Base-by-base conservation (phyloP, 441 rosid genomes). In the Lepidium campestre region DNA sequence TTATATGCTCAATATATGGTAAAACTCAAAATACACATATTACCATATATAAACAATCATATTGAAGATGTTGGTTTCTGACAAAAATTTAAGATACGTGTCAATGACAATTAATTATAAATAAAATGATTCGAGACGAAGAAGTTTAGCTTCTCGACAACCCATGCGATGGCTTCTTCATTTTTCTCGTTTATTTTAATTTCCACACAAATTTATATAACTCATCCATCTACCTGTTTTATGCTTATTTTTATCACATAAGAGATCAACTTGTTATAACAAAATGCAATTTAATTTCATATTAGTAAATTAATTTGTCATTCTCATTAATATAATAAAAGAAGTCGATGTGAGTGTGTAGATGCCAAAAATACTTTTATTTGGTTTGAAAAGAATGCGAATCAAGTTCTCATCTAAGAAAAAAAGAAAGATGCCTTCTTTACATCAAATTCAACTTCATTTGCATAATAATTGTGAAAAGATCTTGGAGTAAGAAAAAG, bases 341-440 rank as follows among this genome's bases (percentile, higher is more conserved):
- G 3, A 18, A 19, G 7, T 27, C 14, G n/a, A 27, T 6, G 4
- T 48, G 23, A 13, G 20, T 45, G 46, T 35, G 7, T 62, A 32
- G 18, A 44, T 20, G 50, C 44, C 31, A 50, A 44, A 25, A 32
- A 41, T 70, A 60, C 62, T 29, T 29, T 61, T 42, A 20, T 61
- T 42, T 23, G 34, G 32, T 32, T 41, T 41, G 39, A 32, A 50
- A 17, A 69, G 46, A 69, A 60, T 32, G 13, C 10, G 73, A 60
- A 60, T 69, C 47, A 15, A 60, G 47, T 69, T 69, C 67, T 50
- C 59, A 69, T 53, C 47, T 20, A 22, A 50, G 45, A 52, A 22
- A 27, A 48, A 27, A 49, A 48, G 22, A 69, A 19, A 32, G 20
- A 70, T 61, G 17, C 62, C 20, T 52, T 36, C 56, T 57, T 54